Base-by-base conservation (phyloP, 2,329 filamentous ascomycete genomes). In the Monosporascus sp. region DNA sequence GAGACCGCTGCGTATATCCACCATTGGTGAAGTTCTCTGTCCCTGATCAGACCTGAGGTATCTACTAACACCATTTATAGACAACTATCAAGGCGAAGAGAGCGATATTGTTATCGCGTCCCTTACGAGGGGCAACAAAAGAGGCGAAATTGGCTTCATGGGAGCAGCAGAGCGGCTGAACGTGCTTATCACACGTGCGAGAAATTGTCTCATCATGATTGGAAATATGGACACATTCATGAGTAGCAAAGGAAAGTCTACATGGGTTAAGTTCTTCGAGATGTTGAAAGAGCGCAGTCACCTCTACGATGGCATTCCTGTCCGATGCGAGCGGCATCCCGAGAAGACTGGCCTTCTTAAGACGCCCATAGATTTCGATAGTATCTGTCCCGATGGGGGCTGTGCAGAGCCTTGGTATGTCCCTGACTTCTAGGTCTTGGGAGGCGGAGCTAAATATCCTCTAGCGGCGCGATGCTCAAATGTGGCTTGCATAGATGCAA, bases 31-130 rank as follows among this genome's bases (percentile, higher is more conserved):
- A 20, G 17, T 5, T 52, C 24, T 46, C 41, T 8, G 3, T 44
- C 7, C 14, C 24, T 26, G 20, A 17, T n/a, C 22, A 8, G 22
- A 6, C 11, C 5, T 26, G n/a, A 22, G 14, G 24, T 26, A 16
- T 11, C 6, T n/a, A n/a, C 43, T 46, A 17, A 52, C 43, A 4
- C 20, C 20, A 20, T 47, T 9, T 24, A 20, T 55, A 86, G 87
- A 91, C 56, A 91, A 91, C 56, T 92, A 88, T 53, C 88, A 91
- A 65, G 87, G 88, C 1, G 88, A 91, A 62, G 88, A 92, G 58
- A 84, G 81, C 38, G 82, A 91, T 1, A 86, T 92, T 17, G 84
- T 91, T 0, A 78, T 92, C 7, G 80, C 74, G 0, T 87, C 84
- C 0, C 66, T 91, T 11, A 89, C 86, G 0, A 73, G 88, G 5